phyloP scores from a whole-genome alignment of 148 eudicot species.

The Rhododendron henanense region DNA sequence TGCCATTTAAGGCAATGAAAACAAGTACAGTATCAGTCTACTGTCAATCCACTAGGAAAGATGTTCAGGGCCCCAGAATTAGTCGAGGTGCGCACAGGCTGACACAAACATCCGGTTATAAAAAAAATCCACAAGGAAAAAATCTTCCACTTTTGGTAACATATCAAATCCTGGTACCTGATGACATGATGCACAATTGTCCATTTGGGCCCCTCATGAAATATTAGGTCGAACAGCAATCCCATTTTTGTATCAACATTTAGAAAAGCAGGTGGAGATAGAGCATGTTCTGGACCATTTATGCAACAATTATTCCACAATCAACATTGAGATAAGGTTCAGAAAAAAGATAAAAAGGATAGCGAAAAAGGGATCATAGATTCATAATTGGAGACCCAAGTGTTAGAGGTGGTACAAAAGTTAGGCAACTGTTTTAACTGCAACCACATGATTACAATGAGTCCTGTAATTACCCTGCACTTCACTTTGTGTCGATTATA shows the following conservation, averaged over 20 bases:
- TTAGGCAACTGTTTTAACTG: conserved; percentile 17
- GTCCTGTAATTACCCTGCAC: not conserved
- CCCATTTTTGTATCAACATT: not conserved
- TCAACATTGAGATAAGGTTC: not conserved
- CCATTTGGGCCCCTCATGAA: not conserved
- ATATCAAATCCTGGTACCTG: not conserved
- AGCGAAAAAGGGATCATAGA: not conserved
- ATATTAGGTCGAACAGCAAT: not conserved
- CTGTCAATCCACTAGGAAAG: not conserved
- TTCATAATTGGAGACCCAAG: conserved; percentile 5
- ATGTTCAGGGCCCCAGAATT: too few species aligned
- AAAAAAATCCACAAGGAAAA: not conserved
- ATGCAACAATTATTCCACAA: not conserved
- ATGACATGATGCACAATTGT: not conserved
- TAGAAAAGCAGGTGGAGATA: not conserved
- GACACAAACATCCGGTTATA: not conserved
- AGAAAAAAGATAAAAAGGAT: not conserved
- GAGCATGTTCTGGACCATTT: not conserved
- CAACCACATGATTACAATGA: conserved; percentile 21
- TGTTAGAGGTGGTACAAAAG: conserved; percentile 7
- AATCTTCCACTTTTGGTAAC: conserved; percentile 3
- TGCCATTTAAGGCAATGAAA: conserved; percentile 3
- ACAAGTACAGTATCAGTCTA: not conserved
- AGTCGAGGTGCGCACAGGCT: not conserved
- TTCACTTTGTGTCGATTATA: not conserved